Evolutionary conservation across 148 eudicot species (phyloP).

Genomic region (Fagopyrum tataricum): DNA sequence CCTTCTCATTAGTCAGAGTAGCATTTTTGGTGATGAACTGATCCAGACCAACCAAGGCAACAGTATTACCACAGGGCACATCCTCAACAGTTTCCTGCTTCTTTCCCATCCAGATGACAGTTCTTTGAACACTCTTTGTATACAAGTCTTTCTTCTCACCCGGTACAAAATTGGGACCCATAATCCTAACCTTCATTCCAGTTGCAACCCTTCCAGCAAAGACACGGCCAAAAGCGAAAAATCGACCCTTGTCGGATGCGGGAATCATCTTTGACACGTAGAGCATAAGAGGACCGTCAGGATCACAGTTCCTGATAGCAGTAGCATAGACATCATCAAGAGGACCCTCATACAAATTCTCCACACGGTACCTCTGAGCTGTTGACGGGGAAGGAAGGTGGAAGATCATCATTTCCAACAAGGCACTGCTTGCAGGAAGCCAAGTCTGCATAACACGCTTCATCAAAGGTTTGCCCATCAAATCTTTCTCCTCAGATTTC

Average conservation of each 20-base stretch:
- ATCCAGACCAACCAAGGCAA: too few relatives aligned
- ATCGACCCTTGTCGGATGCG: slow-evolving; percentile 65
- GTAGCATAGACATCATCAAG: slow-evolving; percentile 47
- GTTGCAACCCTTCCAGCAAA: slow-evolving; percentile 65
- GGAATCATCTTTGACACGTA: slow-evolving; percentile 45
- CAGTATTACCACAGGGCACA: too few relatives aligned
- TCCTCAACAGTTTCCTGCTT: slow-evolving; percentile 83
- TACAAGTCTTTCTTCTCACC: slow-evolving; percentile 80
- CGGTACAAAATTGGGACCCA: slow-evolving; percentile 82
- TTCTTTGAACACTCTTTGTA: slow-evolving; percentile 67
- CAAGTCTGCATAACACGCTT: slow-evolving; percentile 44
- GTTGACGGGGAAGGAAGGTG: slow-evolving; percentile 62
- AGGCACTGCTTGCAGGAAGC: slow-evolving; percentile 58
- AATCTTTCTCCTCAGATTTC: slow-evolving; percentile 52
- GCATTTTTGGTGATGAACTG: too few relatives aligned
- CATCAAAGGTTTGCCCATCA: slow-evolving; percentile 42
- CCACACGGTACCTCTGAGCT: slow-evolving; percentile 52
- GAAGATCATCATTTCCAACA: slow-evolving; percentile 76
- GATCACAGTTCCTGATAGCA: slow-evolving; percentile 81
- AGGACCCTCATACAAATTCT: slow-evolving; percentile 47
- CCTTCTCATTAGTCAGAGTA: too few relatives aligned
- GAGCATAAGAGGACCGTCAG: slow-evolving; percentile 47
- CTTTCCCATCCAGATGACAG: slow-evolving; percentile 93
- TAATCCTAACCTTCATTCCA: slow-evolving; percentile 79
- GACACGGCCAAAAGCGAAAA: slow-evolving; percentile 78